A percentile compares a stretch with the other conserved stretches of the same genome.
Evolutionary conservation across 2,329 filamentous ascomycete genomes (phyloP).

Genomic region (Colletotrichum tabaci): DNA sequence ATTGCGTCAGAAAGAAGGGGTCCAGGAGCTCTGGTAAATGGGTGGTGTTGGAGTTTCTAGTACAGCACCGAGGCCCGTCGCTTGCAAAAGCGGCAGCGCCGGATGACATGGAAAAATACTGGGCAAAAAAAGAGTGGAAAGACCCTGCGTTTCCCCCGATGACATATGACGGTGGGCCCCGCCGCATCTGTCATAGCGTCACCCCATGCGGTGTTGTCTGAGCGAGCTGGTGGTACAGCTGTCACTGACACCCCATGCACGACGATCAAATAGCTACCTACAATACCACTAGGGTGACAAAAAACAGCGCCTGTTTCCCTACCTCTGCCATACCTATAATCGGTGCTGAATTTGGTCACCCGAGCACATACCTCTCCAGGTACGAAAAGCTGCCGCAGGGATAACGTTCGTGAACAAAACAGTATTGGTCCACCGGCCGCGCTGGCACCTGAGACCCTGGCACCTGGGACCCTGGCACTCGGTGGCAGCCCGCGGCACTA

Average conservation of each 20-base stretch:
- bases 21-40: conserved; percentile 36
- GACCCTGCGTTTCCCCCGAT: conserved; percentile 40
- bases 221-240: conserved; percentile 4
- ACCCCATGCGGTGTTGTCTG: conserved; percentile 5
- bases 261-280: too few relatives aligned
- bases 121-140: conserved; percentile 31
- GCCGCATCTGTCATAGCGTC: conserved; percentile 27
- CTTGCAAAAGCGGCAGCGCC: conserved; percentile 35
- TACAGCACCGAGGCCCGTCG: conserved; percentile 16
- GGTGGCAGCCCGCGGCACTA: conserved; percentile 20
- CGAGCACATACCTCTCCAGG: too few relatives aligned
- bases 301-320: too few relatives aligned
- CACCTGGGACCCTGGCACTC: conserved; percentile 20
- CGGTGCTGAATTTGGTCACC: too few relatives aligned
- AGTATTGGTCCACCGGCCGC: conserved; percentile 20
- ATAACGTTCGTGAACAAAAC: neutral
- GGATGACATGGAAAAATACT: conserved; percentile 28
- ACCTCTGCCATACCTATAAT: too few relatives aligned
- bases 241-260: neutral
- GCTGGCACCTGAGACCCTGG: conserved; percentile 16
- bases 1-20: conserved; percentile 34
- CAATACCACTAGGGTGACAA: too few relatives aligned
- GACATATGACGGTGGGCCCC: conserved; percentile 37
- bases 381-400: neutral
- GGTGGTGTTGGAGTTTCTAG: neutral